These are phyloP conservation scores for Balansia obtecta DNA, from an alignment of 2,329 filamentous ascomycete genomes.

Conservation along the genomic window DNA sequence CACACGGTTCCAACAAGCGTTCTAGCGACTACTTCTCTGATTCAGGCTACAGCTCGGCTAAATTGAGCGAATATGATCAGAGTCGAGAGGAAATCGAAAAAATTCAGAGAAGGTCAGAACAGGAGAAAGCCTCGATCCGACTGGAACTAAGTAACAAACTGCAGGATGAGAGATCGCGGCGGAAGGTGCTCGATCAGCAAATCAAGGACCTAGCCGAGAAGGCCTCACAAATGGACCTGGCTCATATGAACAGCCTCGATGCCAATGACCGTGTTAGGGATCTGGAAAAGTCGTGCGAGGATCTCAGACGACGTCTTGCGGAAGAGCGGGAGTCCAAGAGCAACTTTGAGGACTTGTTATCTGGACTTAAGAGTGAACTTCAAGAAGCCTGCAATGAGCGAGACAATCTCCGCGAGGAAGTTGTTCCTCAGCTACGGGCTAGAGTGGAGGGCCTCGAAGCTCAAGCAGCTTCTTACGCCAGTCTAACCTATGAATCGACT, in stretches of 20 bases:
- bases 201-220: constrained; percentile 72
- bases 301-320: constrained; percentile 65
- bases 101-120: constrained; percentile 71
- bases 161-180: constrained; percentile 69
- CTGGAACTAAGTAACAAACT: constrained; percentile 76
- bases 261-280: constrained; percentile 56
- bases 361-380: constrained; percentile 71
- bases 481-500: constrained; percentile 64
- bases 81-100: constrained; percentile 65
- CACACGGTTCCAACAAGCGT: constrained; percentile 49
- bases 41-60: constrained; percentile 76
- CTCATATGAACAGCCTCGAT: constrained; percentile 43
- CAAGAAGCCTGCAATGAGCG: constrained; percentile 75
- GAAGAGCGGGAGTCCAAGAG: constrained; percentile 82
- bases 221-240: constrained; percentile 49
- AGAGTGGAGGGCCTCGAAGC: constrained; percentile 67
- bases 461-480: constrained; percentile 60
- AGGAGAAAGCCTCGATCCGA: constrained; percentile 79
- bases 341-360: constrained; percentile 86
- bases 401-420: constrained; percentile 81
- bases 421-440: constrained; percentile 66
- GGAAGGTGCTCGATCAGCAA: constrained; percentile 69
- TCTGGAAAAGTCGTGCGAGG: constrained; percentile 69
- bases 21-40: constrained; percentile 98
- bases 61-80: constrained; percentile 56